Conservation (phyloP, 352 stramenopile genomes). For the Globisporangium spinosum region DNA sequence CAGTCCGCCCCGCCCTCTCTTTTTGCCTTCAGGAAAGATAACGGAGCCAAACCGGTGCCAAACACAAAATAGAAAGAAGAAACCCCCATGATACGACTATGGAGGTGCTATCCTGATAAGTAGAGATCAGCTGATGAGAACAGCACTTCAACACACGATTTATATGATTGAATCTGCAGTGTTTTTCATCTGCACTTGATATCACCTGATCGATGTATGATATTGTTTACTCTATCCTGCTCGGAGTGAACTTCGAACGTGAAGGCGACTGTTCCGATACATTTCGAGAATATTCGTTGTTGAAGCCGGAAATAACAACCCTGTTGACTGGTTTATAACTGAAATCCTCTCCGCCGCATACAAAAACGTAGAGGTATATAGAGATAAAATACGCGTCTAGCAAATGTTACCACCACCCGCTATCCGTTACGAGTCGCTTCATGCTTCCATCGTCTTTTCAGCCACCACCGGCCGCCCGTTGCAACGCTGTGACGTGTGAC, state of each 20-base stretch:
- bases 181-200: not conserved
- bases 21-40: not conserved
- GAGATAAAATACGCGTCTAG: slow-evolving; percentile 3
- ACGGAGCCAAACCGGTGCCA: not conserved
- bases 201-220: not conserved
- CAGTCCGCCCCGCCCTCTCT: not conserved
- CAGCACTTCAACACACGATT: not conserved
- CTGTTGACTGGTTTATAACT: not conserved
- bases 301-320: slow-evolving; percentile 1
- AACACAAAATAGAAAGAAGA: slow-evolving; percentile 3
- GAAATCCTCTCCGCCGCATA: not conserved
- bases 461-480: slow-evolving; percentile 27
- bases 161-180: not conserved
- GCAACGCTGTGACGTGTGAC: slow-evolving; percentile 55
- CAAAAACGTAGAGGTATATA: slow-evolving; percentile 8
- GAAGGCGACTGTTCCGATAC: not conserved
- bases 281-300: slow-evolving; percentile 1
- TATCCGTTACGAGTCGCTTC: slow-evolving; percentile 1
- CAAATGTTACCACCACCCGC: not conserved
- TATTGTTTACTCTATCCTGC: not conserved
- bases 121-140: not conserved
- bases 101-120: not conserved
- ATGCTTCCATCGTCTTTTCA: slow-evolving; percentile 12
- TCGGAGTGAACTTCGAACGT: not conserved
- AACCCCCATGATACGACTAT: slow-evolving; percentile 1